Conservation (phyloP, 1,139 yeast genomes). For the Yamadazyma siamensis region DNA sequence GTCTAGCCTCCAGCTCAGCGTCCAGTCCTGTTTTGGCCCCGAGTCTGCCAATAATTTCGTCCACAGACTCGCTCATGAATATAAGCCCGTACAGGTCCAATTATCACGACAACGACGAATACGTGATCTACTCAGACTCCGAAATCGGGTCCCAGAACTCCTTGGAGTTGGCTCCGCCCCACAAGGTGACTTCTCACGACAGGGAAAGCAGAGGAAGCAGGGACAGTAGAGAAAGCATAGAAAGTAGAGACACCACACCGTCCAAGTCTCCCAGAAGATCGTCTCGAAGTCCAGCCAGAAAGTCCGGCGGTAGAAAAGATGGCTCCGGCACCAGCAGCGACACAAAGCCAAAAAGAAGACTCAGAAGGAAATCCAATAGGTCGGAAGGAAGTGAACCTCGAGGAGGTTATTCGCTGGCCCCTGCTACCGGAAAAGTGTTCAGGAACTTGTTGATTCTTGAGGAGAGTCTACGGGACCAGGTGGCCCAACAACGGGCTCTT, state of each 20-base stretch:
- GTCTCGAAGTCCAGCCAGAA: constrained; percentile 5
- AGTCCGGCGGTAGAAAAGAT: constrained; percentile 12
- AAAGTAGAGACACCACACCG: constrained; percentile 6
- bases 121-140: constrained; percentile 36
- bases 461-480: constrained; percentile 79
- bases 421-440: constrained; percentile 70
- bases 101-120: constrained; percentile 24
- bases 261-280: constrained; percentile 5
- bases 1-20: too few species aligned
- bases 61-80: constrained; percentile 16
- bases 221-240: constrained; percentile 2
- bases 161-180: constrained; percentile 15
- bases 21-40: too few species aligned
- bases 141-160: constrained; percentile 38
- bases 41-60: constrained; percentile 22
- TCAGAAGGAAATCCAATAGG: constrained; percentile 28
- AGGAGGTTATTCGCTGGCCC: constrained; percentile 43
- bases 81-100: constrained; percentile 23
- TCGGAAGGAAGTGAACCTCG: constrained; percentile 27
- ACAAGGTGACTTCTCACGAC: constrained; percentile 9
- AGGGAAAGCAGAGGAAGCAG: constrained; percentile 5
- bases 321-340: constrained; percentile 20
- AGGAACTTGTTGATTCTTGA: constrained; percentile 80
- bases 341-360: constrained; percentile 21
- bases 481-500: constrained; percentile 63